These are phyloP conservation scores for Aegilops speltoides DNA, from an alignment of 176 grass and related monocot species.

Conservation along the genomic window DNA sequence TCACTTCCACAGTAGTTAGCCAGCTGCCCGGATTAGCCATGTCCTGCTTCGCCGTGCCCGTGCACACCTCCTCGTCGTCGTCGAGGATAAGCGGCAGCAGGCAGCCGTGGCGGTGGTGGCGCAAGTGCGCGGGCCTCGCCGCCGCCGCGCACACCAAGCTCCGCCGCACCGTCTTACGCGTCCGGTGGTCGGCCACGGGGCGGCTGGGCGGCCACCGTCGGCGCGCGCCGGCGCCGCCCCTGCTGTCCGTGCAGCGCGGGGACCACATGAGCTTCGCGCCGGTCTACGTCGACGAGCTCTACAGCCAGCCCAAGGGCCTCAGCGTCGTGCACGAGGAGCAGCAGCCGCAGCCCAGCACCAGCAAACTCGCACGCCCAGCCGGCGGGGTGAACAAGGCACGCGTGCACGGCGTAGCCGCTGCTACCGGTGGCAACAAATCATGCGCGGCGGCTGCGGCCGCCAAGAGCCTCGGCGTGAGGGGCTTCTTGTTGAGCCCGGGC, in stretches of 20 bases:
- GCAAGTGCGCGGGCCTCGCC: slow-evolving; percentile 36
- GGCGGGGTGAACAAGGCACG: background rate
- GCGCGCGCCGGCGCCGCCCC: background rate
- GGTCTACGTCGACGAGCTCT: slow-evolving; percentile 67
- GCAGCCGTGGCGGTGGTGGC: slow-evolving; percentile 35
- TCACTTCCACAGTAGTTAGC: background rate
- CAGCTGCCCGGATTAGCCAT: background rate
- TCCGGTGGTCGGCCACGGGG: background rate
- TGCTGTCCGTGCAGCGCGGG: background rate
- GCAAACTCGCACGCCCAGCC: background rate
- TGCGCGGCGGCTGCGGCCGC: background rate
- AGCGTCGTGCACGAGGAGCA: background rate
- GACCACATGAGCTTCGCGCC: slow-evolving; percentile 34
- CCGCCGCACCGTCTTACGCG: background rate
- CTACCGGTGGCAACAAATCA: background rate
- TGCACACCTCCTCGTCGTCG: background rate
- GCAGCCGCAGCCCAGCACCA: background rate
- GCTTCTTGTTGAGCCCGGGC: slow-evolving; percentile 27
- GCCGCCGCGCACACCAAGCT: slow-evolving; percentile 15
- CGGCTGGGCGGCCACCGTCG: background rate
- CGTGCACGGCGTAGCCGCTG: background rate
- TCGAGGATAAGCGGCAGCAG: background rate
- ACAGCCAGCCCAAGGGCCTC: slow-evolving; percentile 30
- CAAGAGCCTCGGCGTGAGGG: background rate
- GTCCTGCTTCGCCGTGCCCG: slow-evolving; percentile 48